Evolutionary conservation across 441 rosid genomes (phyloP).

Genomic region (Pelargonium australe): DNA sequence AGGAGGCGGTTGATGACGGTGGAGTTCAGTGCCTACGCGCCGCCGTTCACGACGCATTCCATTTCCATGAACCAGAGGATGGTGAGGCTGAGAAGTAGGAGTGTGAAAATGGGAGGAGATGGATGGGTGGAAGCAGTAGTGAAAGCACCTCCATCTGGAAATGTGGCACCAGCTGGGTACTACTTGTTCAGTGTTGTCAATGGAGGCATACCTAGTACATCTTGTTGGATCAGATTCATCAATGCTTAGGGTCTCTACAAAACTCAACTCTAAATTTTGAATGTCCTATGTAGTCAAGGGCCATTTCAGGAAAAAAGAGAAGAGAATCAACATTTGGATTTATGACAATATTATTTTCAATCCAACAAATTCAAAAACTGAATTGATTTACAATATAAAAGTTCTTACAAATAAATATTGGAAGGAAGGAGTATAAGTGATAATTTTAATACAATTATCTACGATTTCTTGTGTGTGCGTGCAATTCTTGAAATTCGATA

Average conservation of each 20-base stretch:
- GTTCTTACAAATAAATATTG: no score
- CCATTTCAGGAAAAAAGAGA: no score
- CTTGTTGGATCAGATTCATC: constrained; percentile 28
- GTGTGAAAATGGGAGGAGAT: constrained; percentile 3
- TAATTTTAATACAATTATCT: no score
- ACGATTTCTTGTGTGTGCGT: no score
- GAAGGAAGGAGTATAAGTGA: no score
- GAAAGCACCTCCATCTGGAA: constrained; percentile 29
- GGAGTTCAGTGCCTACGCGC: constrained; percentile 26
- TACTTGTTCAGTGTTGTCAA: constrained; percentile 30
- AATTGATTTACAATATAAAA: no score
- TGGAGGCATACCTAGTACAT: constrained; percentile 29
- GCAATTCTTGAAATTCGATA: no score
- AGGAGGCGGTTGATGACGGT: constrained; percentile 17
- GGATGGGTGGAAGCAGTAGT: constrained; percentile 23
- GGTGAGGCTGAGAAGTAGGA: background rate
- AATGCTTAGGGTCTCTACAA: constrained; percentile 11
- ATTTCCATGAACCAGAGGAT: constrained; percentile 21
- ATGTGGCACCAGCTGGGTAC: constrained; percentile 29
- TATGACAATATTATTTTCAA: no score
- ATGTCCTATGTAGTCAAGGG: no score
- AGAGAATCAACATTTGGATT: no score
- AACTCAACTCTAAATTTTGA: no score
- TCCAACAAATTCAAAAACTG: no score
- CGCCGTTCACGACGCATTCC: constrained; percentile 31